Conservation (phyloP, 2,329 filamentous ascomycete genomes). For the Huntiella savannae region DNA sequence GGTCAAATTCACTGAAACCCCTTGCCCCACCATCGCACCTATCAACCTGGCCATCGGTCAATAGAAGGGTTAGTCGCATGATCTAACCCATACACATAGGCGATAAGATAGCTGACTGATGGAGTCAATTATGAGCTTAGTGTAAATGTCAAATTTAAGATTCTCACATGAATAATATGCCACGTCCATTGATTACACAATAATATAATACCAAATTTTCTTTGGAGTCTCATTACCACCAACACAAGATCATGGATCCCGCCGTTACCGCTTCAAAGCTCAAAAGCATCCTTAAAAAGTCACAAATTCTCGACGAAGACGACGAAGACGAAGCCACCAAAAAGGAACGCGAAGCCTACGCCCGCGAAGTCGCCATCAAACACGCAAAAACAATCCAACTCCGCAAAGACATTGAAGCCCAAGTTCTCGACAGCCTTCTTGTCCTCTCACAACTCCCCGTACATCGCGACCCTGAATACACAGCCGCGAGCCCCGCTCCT, state of each 20-base stretch:
- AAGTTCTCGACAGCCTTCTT: conserved; percentile 56
- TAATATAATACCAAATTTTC: neutral
- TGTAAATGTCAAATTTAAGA: too few relatives aligned
- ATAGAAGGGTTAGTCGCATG: too few relatives aligned
- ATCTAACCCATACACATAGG: too few relatives aligned
- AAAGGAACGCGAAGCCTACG: conserved; percentile 17
- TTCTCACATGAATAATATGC: too few relatives aligned
- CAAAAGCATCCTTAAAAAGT: conserved; percentile 45
- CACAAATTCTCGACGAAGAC: conserved; percentile 15
- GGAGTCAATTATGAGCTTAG: too few relatives aligned
- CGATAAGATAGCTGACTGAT: too few relatives aligned
- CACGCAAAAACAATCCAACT: conserved; percentile 70
- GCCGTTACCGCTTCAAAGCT: conserved; percentile 15
- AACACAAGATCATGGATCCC: conserved; percentile 4
- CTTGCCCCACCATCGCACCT: too few relatives aligned
- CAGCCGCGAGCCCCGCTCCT: conserved; percentile 30
- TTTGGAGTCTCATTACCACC: neutral
- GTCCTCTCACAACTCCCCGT: conserved; percentile 44
- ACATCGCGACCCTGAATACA: conserved; percentile 17
- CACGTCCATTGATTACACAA: too few relatives aligned
- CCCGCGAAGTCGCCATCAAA: conserved; percentile 49
- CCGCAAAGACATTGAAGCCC: conserved; percentile 56
- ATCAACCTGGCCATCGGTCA: too few relatives aligned
- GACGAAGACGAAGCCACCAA: conserved; percentile 4
- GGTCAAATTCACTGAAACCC: too few relatives aligned